Base-by-base conservation (phyloP, 2,329 filamentous ascomycete genomes). In the Sporothrix pseudoabietina region DNA sequence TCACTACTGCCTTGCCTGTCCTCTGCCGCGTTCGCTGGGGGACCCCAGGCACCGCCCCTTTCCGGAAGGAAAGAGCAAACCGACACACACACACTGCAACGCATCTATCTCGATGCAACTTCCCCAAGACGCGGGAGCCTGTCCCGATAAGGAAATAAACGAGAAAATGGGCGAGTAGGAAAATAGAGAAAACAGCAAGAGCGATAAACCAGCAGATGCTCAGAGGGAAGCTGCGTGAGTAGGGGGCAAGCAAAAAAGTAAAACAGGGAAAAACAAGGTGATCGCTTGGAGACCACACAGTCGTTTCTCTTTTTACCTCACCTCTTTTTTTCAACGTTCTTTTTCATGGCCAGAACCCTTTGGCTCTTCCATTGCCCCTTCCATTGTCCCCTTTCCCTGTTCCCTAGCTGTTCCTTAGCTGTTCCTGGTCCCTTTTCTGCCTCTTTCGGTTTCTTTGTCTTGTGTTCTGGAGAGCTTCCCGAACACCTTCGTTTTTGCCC, bases 181-280 rank as follows among this genome's bases (percentile, higher is more conserved):
- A 39, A 61, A 39, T 44, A 55, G 72, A 74, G 47, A 74, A 66
- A 74, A 26, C 41, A 70, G 54, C 71, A 66, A 30, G 39, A 66
- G 61, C 65, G 26, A 52, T 55, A 30, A 9, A 55, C 52, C 9
- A 8, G 52, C 16, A 35, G 41, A 52, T 14, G 44, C 39, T 66
- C 39, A 47, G 61, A 65, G 44, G 63, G 63, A 68, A 68, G 65
- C 26, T 68, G 44, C 65, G 44, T 35, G 65, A 32, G 65, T 52
- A 66, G 44, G 26, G 26, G 22, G 69, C 57, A 32, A 22, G 41
- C 8, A 30, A 26, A 59, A 35, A 74, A n/a, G 39, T 14, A 71
- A 73, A 75, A 74, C 71, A 76, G 57, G 73, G 72, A 75, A 70
- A 70, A 74, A 73, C 73, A 76, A 59, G 71, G 54, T 54, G 72